phyloP scores from a whole-genome alignment of 2,329 filamentous ascomycete species.

The Nigrospora sphaerica region DNA sequence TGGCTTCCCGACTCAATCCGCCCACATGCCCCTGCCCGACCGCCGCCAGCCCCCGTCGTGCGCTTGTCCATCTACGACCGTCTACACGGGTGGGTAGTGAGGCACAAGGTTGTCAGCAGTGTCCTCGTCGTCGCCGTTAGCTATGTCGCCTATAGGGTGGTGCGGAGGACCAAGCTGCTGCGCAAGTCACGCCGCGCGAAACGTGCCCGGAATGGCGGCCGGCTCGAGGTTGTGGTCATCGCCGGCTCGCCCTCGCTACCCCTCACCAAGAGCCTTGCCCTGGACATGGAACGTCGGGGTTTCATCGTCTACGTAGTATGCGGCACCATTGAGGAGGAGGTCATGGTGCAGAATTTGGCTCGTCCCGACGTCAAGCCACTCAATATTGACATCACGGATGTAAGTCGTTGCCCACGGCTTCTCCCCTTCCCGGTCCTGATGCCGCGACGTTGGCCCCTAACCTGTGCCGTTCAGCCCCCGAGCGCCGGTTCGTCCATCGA shows the following conservation, averaged over 20 bases:
- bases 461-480: constrained; percentile 45
- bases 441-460: not conserved
- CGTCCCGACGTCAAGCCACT: constrained; percentile 76
- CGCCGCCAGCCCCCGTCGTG: constrained; percentile 25
- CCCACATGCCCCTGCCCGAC: constrained; percentile 46
- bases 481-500: constrained; percentile 63
- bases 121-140: constrained; percentile 64
- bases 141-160: constrained; percentile 49
- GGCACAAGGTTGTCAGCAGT: constrained; percentile 67
- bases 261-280: constrained; percentile 71
- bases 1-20: constrained; percentile 69
- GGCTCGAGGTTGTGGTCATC: constrained; percentile 80
- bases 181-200: constrained; percentile 68
- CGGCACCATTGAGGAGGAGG: constrained; percentile 77
- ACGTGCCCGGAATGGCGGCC: constrained; percentile 73
- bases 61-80: constrained; percentile 37
- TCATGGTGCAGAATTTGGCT: constrained; percentile 67
- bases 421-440: not conserved
- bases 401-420: constrained; percentile 29
- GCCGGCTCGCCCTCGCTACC: constrained; percentile 83
- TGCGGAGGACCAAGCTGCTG: constrained; percentile 45
- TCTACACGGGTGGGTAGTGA: constrained; percentile 62
- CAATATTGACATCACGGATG: constrained; percentile 75
- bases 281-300: constrained; percentile 84
- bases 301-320: constrained; percentile 93